Percentiles rank a stretch among this genome's conserved stretches.
phyloP scores from a whole-genome alignment of 164 flowering plant species.

The Chloranthus sessilifolius region DNA sequence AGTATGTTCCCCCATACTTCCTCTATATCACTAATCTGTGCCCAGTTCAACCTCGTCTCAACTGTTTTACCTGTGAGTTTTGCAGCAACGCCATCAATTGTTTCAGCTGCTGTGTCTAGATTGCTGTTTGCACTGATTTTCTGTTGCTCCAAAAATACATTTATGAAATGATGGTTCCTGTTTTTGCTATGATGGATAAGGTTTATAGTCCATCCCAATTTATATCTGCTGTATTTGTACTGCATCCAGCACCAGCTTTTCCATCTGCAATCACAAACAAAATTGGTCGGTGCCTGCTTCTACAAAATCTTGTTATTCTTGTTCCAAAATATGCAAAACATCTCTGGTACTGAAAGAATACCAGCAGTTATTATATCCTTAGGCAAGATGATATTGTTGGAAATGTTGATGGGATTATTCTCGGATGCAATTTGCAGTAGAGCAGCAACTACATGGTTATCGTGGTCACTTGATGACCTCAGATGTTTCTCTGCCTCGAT shows the following conservation, averaged over 20 bases:
- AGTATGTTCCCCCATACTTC: slow-evolving; percentile 27
- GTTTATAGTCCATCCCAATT: neutral
- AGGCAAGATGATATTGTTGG: slow-evolving; percentile 18
- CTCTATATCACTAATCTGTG: slow-evolving; percentile 22
- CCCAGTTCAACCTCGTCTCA: slow-evolving; percentile 13
- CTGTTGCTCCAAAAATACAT: slow-evolving; percentile 8
- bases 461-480: slow-evolving; percentile 21
- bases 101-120: slow-evolving; percentile 5
- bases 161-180: slow-evolving; percentile 5
- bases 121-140: slow-evolving; percentile 7
- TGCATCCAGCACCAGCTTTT: slow-evolving; percentile 2
- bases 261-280: slow-evolving; percentile 12
- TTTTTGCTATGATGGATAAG: slow-evolving; percentile 7
- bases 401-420: slow-evolving; percentile 7
- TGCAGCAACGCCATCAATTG: slow-evolving; percentile 1
- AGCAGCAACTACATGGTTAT: slow-evolving; percentile 23
- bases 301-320: neutral
- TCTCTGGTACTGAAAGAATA: too few relatives aligned
- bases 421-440: slow-evolving; percentile 28
- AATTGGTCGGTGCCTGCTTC: neutral
- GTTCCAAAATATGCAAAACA: neutral
- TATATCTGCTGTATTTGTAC: slow-evolving; percentile 1
- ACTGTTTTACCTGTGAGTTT: slow-evolving; percentile 7
- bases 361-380: slow-evolving; percentile 16
- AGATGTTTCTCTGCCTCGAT: slow-evolving; percentile 31